Evolutionary conservation across 306 rosid species (phyloP), one percentile per base, ranked within the genome.

Genomic region (Quercus parvula): DNA sequence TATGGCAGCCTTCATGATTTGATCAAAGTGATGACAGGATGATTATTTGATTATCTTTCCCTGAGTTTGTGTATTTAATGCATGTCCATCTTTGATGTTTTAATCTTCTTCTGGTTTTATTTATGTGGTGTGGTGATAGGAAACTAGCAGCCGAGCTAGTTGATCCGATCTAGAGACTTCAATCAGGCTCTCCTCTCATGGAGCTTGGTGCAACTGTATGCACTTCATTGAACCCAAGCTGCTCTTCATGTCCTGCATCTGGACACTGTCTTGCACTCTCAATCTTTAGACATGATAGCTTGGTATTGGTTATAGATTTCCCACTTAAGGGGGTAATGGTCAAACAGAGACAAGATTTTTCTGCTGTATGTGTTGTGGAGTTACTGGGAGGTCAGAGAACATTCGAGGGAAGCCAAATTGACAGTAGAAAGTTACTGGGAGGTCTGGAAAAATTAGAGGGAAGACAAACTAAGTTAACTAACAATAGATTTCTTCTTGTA

Each of bases 191-290:
- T 94, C 77, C 93, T 74, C 94, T 94, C 77, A 94, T 94, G 97
- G 98, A 94, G 75, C 98, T 94, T 76, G 98, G 98, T 35, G 97
- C 97, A 51, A 92, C 97, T 33, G 59, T 92, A 58, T 94, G 98
- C 93, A 87, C 92, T 54, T 92, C 88, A 25, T 67, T 70, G 73
- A 88, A 86, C 78, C 97, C 97, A 56, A 91, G 87, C 68, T 94
- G 97, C 85, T 83, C 90, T 10, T 80, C 84, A 33, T 94, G 98
- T 78, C 98, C 98, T 73, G 88, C 80, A 71, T 88, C 93, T 67
- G 87, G 84, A 75, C 89, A 87, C 38, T 94, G 98, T 75, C 68
- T 35, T 25, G 97, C 93, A 15, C 84, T 92, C 28, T 86, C 94
- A 68, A 78, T 82, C 44, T 81, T 93, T 79, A 85, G 78, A 81